Evolutionary conservation across 2,329 filamentous ascomycete genomes (phyloP).

Genomic region (Botryosphaeria dothidea): DNA sequence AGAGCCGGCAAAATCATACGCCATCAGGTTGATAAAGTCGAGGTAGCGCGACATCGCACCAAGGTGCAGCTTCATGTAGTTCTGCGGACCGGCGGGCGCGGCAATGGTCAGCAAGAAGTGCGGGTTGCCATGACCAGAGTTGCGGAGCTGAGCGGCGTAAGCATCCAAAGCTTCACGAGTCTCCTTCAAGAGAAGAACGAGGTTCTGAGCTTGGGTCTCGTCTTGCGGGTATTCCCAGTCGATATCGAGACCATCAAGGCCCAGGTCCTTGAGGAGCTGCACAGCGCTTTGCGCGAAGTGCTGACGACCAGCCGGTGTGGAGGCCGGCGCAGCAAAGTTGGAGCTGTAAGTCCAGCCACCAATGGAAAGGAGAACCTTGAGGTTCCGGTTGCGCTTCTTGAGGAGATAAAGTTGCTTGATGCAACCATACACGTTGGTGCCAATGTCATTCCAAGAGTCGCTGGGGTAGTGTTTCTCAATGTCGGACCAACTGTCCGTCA

Average conservation of each 20-base stretch:
- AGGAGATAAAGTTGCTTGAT: conserved; percentile 74
- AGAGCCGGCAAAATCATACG: conserved; percentile 66
- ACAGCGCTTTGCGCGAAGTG: conserved; percentile 73
- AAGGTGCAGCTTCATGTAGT: conserved; percentile 45
- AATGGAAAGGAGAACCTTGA: conserved; percentile 81
- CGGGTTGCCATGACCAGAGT: background rate
- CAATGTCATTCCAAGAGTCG: conserved; percentile 66
- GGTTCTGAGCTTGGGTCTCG: conserved; percentile 41
- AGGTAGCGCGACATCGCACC: conserved; percentile 43
- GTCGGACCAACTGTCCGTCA: conserved; percentile 71
- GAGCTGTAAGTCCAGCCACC: conserved; percentile 78
- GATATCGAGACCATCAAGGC: conserved; percentile 60
- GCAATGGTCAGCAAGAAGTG: conserved; percentile 47
- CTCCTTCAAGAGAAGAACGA: conserved; percentile 42
- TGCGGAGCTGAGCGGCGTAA: conserved; percentile 34
- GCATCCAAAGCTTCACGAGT: conserved; percentile 40
- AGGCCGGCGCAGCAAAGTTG: conserved; percentile 73
- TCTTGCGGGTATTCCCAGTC: conserved; percentile 51
- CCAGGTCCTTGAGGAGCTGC: conserved; percentile 73
- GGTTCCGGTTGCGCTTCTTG: conserved; percentile 73
- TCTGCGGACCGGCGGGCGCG: conserved; percentile 45
- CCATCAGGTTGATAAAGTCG: conserved; percentile 55
- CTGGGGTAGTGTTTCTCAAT: conserved; percentile 66
- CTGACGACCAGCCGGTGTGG: conserved; percentile 61
- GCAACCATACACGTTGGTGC: conserved; percentile 74